Evolutionary conservation across 148 eudicot species (phyloP), one percentile per base, ranked within the genome.

Genomic region (Diospyros kaki): DNA sequence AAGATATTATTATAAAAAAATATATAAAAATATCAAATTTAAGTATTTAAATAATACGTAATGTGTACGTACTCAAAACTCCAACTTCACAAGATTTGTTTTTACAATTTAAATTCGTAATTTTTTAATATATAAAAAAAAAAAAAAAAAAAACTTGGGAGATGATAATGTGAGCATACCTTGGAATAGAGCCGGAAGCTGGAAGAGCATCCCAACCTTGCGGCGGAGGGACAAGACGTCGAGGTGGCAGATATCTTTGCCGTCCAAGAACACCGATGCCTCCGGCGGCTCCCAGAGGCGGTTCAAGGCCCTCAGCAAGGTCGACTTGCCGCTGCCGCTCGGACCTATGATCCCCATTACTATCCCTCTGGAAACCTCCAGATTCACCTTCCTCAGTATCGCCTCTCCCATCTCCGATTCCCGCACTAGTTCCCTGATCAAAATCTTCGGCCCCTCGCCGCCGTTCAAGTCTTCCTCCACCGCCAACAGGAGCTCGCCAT

Each of bases 301-400:
- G 64, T 87, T 87, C 11, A 87, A 74, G 3, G 88, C 88, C 73
- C 88, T 80, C 69, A 87, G 69, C 38, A 87, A 54, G 55, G 90
- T 87, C 0, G 90, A 87, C 76, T 87, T 87, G 4, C 90, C 90
- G 63, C 90, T 83, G 1, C 90, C 90, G 50, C 90, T 87, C 0
- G 90, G 90, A 6, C 90, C 90, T 66, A 87, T 87, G 48, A 87
- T 77, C 53, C 90, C 88, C 86, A 85, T 72, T 62, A 87, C 81
- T 17, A 70, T 59, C 8, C 90, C 90, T 66, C 48, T 84, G 13
- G 81, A 81, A 56, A 87, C 73, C 43, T 84, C 90, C 17, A 81
- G 48, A 74, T 77, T 78, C 56, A 87, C 58, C 39, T 74, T 68
- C 50, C 64, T 78, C 68, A 87, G 76, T 5, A 87, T 76, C 10